Conservation (phyloP, 2,329 filamentous ascomycete species). For the Penicillium vulpinum region DNA sequence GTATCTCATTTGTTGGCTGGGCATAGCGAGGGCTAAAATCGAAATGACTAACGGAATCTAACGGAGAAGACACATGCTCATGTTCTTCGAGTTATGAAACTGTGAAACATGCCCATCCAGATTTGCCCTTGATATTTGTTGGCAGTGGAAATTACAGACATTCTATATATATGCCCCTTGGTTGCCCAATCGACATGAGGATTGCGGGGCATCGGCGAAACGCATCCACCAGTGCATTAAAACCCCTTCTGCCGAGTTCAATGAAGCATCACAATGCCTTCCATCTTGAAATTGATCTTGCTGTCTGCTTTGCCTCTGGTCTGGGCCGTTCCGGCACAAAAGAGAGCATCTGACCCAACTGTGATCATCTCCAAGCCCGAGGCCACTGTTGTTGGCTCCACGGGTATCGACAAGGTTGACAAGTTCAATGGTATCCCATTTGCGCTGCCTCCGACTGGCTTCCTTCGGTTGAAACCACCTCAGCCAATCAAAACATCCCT, state of each 20-base stretch:
- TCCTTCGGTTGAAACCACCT: slow-evolving; percentile 68
- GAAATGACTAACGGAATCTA: not conserved
- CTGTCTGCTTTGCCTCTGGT: slow-evolving; percentile 11
- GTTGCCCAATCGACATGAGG: not conserved
- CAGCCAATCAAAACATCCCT: slow-evolving; percentile 58
- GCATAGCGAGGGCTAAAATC: not conserved
- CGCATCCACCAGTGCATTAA: not conserved
- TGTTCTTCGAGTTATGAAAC: not conserved
- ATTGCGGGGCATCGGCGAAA: not conserved
- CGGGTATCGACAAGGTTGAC: slow-evolving; percentile 54
- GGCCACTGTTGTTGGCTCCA: slow-evolving; percentile 53
- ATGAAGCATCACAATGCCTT: slow-evolving; percentile 1
- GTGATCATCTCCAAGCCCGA: slow-evolving; percentile 53
- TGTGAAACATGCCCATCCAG: not conserved
- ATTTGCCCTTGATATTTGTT: too few species aligned
- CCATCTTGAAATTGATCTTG: slow-evolving; percentile 1
- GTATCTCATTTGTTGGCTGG: not conserved
- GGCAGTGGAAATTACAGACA: not conserved
- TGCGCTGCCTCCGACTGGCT: slow-evolving; percentile 66
- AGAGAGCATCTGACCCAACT: slow-evolving; percentile 50
- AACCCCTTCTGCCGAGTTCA: not conserved
- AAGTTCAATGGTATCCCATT: slow-evolving; percentile 75
- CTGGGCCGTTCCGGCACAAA: slow-evolving; percentile 23
- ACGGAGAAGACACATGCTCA: not conserved
- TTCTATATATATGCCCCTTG: slow-evolving; percentile 1